A percentile compares a stretch with the other conserved stretches of the same genome.
These are phyloP conservation scores for Tuber calosporum DNA, from an alignment of 495 filamentous ascomycete species.

Conservation along the genomic window DNA sequence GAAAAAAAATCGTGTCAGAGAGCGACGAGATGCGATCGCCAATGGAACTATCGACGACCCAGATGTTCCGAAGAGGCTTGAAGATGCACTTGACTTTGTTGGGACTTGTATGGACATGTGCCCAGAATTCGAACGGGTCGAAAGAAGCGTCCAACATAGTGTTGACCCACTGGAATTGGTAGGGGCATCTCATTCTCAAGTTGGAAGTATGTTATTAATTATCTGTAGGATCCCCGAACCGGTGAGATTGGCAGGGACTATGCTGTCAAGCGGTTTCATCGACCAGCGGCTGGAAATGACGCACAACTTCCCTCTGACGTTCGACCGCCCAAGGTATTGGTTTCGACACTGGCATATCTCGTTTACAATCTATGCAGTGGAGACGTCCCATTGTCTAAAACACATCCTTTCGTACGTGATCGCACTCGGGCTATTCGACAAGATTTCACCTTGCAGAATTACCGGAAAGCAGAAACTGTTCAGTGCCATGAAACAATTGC, in stretches of 20 bases:
- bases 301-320: conserved; percentile 88
- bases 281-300: conserved; percentile 87
- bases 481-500: conserved; percentile 83
- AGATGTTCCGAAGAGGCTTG: conserved; percentile 68
- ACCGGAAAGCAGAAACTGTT: conserved; percentile 53
- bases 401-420: conserved; percentile 91
- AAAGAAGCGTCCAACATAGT: conserved; percentile 48
- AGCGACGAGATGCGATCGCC: conserved; percentile 62
- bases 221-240: conserved; percentile 35
- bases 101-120: conserved; percentile 93
- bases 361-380: conserved; percentile 64
- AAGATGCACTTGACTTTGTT: conserved; percentile 76
- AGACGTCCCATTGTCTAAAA: conserved; percentile 55
- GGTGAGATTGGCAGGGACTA: conserved; percentile 25
- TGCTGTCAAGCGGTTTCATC: conserved; percentile 71
- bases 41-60: conserved; percentile 81
- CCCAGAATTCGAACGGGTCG: conserved; percentile 65
- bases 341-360: conserved; percentile 74
- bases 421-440: conserved; percentile 84
- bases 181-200: conserved; percentile 42
- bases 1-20: conserved; percentile 61
- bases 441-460: conserved; percentile 78
- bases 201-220: conserved; percentile 16
- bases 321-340: conserved; percentile 66
- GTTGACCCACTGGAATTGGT: conserved; percentile 54